Conservation (phyloP, 2,329 filamentous ascomycete species). For the Penicillium sp. region DNA sequence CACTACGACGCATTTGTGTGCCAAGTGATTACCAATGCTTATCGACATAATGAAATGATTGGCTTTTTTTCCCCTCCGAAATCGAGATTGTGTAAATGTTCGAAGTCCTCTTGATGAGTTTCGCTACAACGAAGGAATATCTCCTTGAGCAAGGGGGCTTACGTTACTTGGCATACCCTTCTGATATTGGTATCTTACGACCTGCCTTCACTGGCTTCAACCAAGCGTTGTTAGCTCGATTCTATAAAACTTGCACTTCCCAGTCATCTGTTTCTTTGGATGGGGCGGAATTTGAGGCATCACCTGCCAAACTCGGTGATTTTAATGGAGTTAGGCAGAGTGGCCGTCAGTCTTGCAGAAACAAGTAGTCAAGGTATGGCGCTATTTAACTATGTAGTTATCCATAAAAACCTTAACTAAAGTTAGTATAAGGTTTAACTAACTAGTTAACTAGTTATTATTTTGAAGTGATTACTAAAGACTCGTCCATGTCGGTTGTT, state of each 20-base stretch:
- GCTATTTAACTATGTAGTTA: not conserved
- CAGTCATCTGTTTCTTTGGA: not conserved
- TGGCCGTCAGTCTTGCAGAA: not conserved
- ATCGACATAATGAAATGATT: not conserved
- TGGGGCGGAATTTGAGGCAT: not conserved
- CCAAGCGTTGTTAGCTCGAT: not conserved
- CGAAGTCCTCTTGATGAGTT: not conserved
- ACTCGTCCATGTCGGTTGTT: not conserved
- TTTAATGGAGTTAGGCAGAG: not conserved
- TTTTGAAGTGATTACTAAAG: not conserved
- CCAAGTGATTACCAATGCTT: not conserved
- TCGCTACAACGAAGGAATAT: not conserved
- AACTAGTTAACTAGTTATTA: no score
- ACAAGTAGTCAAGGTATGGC: no score
- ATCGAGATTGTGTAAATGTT: not conserved
- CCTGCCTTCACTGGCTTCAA: not conserved
- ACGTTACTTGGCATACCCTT: not conserved
- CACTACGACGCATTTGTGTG: not conserved
- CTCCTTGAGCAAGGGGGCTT: not conserved
- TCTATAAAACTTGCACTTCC: not conserved
- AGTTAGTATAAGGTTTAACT: not conserved
- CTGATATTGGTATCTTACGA: not conserved
- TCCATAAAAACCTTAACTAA: not conserved
- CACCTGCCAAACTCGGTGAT: conserved; percentile 2
- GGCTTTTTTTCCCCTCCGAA: not conserved